Percentiles rank a stretch among this genome's conserved stretches.
Evolutionary conservation across 2,329 filamentous ascomycete species (phyloP).

Genomic region (Truncatella angustata): DNA sequence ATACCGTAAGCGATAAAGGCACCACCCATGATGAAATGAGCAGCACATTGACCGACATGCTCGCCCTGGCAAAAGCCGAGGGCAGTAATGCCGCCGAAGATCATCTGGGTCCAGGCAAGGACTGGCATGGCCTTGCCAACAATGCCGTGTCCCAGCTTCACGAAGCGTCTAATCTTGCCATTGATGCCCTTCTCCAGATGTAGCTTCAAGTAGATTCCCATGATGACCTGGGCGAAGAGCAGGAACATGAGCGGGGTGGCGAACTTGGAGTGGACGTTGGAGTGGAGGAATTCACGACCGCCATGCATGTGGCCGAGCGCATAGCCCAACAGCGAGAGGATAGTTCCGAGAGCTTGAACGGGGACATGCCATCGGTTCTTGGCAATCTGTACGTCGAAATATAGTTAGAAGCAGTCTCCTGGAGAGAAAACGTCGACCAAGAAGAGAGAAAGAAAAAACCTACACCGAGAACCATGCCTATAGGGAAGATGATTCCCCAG

Average conservation of each 20-base stretch:
- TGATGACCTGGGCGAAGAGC: conserved; percentile 70
- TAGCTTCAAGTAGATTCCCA: conserved; percentile 85
- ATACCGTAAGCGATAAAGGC: conserved; percentile 95
- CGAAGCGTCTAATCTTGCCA: conserved; percentile 69
- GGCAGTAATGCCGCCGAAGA: conserved; percentile 91
- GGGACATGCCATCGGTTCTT: conserved; percentile 95
- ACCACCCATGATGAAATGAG: conserved; percentile 98
- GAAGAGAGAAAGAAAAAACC: conserved; percentile 36
- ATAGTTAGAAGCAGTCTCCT: no score
- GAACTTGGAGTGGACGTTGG: conserved; percentile 79
- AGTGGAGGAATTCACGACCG: conserved; percentile 75
- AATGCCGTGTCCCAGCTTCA: conserved; percentile 74
- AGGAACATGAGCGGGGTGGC: conserved; percentile 78
- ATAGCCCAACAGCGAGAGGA: conserved; percentile 79
- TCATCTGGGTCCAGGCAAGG: conserved; percentile 86
- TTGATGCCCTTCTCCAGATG: conserved; percentile 85
- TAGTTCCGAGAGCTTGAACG: conserved; percentile 71
- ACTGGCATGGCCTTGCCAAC: conserved; percentile 86
- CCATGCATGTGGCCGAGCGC: conserved; percentile 89
- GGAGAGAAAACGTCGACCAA: no score
- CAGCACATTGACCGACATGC: conserved; percentile 86
- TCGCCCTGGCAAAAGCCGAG: conserved; percentile 92
- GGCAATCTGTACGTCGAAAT: conserved; percentile 60
- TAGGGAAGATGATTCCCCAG: conserved; percentile 89
- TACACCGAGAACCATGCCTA: conserved; percentile 94